Evolutionary conservation across 306 rosid species (phyloP).

Genomic region (Quercus parvula): DNA sequence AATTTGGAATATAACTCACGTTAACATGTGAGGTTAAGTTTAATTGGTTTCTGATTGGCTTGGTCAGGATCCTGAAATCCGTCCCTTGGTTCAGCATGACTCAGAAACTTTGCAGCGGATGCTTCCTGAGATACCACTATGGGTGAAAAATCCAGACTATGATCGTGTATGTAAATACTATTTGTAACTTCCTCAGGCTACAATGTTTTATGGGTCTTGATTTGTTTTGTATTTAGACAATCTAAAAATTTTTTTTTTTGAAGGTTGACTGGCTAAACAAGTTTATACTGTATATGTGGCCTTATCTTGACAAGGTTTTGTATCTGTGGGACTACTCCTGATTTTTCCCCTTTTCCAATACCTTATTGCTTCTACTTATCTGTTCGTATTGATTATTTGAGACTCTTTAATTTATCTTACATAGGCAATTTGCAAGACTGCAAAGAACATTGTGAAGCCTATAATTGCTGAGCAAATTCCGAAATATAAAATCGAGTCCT

Average conservation of each 20-base stretch:
- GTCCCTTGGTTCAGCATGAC: slow-evolving; percentile 71
- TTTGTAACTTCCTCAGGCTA: background rate
- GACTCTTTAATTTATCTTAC: background rate
- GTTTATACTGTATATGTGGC: slow-evolving; percentile 82
- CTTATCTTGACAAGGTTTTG: slow-evolving; percentile 84
- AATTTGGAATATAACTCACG: background rate
- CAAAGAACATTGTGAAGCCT: slow-evolving; percentile 60
- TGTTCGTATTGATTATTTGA: background rate
- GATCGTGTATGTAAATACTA: slow-evolving; percentile 57
- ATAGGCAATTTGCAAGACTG: slow-evolving; percentile 88
- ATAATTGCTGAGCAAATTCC: slow-evolving; percentile 87
- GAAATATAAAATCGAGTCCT: slow-evolving; percentile 68
- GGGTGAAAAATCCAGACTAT: slow-evolving; percentile 91
- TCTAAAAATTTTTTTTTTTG: background rate
- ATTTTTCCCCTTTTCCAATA: background rate
- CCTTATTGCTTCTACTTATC: background rate
- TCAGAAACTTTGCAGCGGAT: slow-evolving; percentile 58
- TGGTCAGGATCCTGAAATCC: slow-evolving; percentile 59
- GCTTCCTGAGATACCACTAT: slow-evolving; percentile 87
- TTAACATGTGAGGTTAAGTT: background rate
- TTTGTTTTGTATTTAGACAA: slow-evolving; percentile 8
- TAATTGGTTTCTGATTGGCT: slow-evolving; percentile 6
- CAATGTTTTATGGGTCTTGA: background rate
- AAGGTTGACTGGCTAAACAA: slow-evolving; percentile 91
- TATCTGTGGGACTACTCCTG: background rate